Conservation (phyloP, 768 basidiomycete species). For the Trametes coccinea region DNA sequence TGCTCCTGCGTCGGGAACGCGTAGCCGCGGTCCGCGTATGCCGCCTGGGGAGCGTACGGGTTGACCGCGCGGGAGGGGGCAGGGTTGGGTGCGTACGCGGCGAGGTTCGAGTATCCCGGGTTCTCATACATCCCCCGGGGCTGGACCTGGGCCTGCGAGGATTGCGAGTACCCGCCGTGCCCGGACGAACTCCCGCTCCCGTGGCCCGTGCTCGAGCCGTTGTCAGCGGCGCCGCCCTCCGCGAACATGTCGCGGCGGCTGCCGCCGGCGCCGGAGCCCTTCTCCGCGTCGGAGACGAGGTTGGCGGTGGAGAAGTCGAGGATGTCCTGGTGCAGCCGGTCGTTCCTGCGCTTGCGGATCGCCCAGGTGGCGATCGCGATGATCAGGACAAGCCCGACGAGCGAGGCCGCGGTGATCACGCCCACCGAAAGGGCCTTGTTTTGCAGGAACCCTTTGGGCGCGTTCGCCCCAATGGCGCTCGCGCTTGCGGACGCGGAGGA, state of each 20-base stretch:
- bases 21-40: slow-evolving; percentile 10
- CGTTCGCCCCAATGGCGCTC: slow-evolving; percentile 30
- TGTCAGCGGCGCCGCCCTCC: slow-evolving; percentile 3
- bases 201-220: slow-evolving; percentile 8
- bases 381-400: slow-evolving; percentile 48
- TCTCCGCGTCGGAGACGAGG: slow-evolving; percentile 24
- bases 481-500: slow-evolving; percentile 33
- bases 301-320: slow-evolving; percentile 27
- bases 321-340: slow-evolving; percentile 29
- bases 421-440: slow-evolving; percentile 66
- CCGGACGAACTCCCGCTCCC: slow-evolving; percentile 12
- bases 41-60: slow-evolving; percentile 9
- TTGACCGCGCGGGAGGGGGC: slow-evolving; percentile 3
- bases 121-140: slow-evolving; percentile 21
- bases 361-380: slow-evolving; percentile 45
- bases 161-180: not conserved
- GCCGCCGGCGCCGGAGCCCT: slow-evolving; percentile 10
- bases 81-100: slow-evolving; percentile 8
- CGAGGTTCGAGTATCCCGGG: slow-evolving; percentile 9
- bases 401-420: slow-evolving; percentile 52
- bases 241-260: not conserved
- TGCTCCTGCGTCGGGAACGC: slow-evolving; percentile 8
- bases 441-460: slow-evolving; percentile 50
- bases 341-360: slow-evolving; percentile 50
- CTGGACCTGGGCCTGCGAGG: slow-evolving; percentile 4